phyloP scores from a whole-genome alignment of 2,329 filamentous ascomycete genomes.

The Stagonosporopsis cucurbitacearum region DNA sequence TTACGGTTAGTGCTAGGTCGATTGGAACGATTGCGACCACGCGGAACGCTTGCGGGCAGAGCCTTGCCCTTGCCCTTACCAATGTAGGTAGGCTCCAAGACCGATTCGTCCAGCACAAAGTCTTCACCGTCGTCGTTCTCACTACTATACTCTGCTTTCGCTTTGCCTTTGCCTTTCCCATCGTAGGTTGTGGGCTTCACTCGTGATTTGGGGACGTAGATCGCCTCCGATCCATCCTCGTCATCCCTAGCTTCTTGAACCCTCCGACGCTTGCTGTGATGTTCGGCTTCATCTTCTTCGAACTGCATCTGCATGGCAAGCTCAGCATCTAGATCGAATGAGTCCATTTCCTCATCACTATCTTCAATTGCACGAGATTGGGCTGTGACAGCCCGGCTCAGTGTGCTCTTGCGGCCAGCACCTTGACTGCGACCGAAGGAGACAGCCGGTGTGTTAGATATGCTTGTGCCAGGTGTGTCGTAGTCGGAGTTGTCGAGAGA shows the following conservation, averaged over 20 bases:
- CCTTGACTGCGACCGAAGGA: constrained; percentile 36
- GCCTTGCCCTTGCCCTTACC: constrained; percentile 38
- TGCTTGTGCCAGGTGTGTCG: constrained; percentile 69
- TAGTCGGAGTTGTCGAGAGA: constrained; percentile 55
- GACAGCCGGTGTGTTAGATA: constrained; percentile 60
- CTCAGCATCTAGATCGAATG: constrained; percentile 56
- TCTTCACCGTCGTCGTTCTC: constrained; percentile 17
- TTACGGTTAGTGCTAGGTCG: constrained; percentile 32
- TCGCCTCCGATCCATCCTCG: constrained; percentile 20
- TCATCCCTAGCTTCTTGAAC: constrained; percentile 21
- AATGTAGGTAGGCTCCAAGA: constrained; percentile 18
- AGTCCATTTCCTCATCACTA: constrained; percentile 37
- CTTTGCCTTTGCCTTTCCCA: constrained; percentile 39
- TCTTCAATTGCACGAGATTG: constrained; percentile 33
- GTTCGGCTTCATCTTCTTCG: constrained; percentile 57
- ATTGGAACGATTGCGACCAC: constrained; percentile 25
- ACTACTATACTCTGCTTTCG: constrained; percentile 14
- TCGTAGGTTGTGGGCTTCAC: constrained; percentile 19
- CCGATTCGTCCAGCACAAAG: constrained; percentile 28
- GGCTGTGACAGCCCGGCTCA: constrained; percentile 26
- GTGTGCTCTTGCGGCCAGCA: constrained; percentile 34
- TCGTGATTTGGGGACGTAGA: constrained; percentile 1
- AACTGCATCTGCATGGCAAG: constrained; percentile 65
- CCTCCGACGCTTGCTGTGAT: constrained; percentile 48
- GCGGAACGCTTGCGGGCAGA: constrained; percentile 8